phyloP scores from a whole-genome alignment of 163 green algal species.

The Scenedesmus sp. region DNA sequence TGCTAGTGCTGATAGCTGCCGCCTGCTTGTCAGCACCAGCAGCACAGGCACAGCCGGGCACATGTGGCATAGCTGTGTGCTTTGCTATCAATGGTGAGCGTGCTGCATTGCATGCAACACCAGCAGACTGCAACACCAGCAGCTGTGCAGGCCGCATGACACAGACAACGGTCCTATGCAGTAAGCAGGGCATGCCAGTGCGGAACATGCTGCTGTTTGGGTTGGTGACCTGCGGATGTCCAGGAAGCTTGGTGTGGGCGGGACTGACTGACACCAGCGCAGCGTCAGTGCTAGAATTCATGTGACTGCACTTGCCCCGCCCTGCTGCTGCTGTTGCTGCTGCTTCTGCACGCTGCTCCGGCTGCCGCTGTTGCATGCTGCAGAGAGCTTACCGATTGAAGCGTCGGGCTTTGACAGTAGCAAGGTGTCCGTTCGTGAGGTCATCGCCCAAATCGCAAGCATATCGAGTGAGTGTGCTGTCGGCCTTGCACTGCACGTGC shows the following conservation, averaged over 20 bases:
- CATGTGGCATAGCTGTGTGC: background rate
- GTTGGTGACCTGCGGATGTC: too few species aligned
- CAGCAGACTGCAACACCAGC: too few species aligned
- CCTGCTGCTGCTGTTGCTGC: background rate
- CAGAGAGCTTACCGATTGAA: background rate
- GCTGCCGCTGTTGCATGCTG: background rate
- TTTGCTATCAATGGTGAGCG: background rate
- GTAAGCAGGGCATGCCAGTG: too few species aligned
- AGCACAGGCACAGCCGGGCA: background rate
- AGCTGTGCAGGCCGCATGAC: too few species aligned
- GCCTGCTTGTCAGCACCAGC: background rate
- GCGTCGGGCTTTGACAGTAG: background rate
- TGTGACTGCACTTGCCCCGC: background rate
- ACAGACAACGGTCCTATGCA: too few species aligned
- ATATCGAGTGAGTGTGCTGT: background rate
- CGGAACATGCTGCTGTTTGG: too few species aligned
- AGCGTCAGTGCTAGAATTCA: background rate
- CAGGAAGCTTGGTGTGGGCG: too few species aligned
- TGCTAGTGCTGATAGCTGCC: background rate
- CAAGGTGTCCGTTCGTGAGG: background rate
- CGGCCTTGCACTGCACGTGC: too few species aligned
- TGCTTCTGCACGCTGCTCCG: background rate
- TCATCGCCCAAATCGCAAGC: background rate
- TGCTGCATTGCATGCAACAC: background rate
- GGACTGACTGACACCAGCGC: too few species aligned